Conservation (phyloP, 2,329 filamentous ascomycete species). For the Penicillium fuscoglaucum region DNA sequence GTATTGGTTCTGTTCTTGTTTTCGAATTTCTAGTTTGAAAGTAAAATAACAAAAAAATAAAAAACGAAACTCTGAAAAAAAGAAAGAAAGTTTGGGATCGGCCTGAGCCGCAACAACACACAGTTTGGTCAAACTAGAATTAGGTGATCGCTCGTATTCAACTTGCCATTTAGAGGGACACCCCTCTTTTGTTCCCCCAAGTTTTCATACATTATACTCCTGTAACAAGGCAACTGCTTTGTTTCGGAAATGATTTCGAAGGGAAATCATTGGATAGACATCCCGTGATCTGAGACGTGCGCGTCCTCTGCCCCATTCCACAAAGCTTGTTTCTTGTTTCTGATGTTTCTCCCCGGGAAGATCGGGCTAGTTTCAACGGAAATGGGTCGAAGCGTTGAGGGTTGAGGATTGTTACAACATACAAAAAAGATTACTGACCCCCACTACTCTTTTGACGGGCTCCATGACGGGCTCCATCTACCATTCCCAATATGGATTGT, state of each 20-base stretch:
- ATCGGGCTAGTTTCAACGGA: slow-evolving; percentile 14
- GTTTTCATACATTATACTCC: too few relatives aligned
- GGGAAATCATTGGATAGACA: neutral
- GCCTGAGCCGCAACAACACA: slow-evolving; percentile 22
- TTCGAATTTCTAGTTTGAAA: neutral
- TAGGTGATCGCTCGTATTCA: slow-evolving; percentile 25
- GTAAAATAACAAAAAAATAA: too few relatives aligned
- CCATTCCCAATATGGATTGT: neutral
- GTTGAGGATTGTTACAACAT: neutral
- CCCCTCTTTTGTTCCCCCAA: neutral
- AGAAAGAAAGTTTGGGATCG: slow-evolving; percentile 18
- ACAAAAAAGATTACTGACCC: slow-evolving; percentile 2
- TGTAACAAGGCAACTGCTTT: neutral
- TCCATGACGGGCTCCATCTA: neutral
- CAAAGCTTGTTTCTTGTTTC: slow-evolving; percentile 20
- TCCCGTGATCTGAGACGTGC: neutral
- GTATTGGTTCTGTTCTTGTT: neutral
- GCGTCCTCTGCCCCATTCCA: slow-evolving; percentile 7
- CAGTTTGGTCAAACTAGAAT: neutral
- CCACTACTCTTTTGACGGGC: neutral
- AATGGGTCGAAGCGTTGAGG: slow-evolving; percentile 6
- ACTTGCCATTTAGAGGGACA: slow-evolving; percentile 5
- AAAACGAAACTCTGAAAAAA: neutral
- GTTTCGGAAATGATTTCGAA: neutral
- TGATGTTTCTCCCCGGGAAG: slow-evolving; percentile 5